Evolutionary conservation across 73 alveolate species (phyloP).

Genomic region (Paramecium primaurelia): DNA sequence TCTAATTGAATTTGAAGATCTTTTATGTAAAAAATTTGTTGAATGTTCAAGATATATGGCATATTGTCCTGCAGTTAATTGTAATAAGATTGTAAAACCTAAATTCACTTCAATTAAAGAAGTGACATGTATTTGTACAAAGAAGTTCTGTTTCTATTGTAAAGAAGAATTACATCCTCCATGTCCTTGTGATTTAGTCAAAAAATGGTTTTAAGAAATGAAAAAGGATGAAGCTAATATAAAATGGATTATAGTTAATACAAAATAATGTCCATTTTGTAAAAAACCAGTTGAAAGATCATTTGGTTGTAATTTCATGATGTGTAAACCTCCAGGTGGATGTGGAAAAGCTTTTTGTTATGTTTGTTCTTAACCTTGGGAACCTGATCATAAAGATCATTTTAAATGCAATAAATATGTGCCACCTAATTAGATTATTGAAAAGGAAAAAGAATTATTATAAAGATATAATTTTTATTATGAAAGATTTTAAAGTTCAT

Average conservation of each 20-base stretch:
- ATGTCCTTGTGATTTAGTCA: constrained; percentile 65
- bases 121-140: constrained; percentile 63
- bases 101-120: neutral
- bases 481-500: constrained; percentile 62
- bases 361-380: constrained; percentile 77
- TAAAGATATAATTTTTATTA: constrained; percentile 59
- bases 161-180: constrained; percentile 69
- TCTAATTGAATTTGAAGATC: neutral
- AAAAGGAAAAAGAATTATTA: constrained; percentile 40
- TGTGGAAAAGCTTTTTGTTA: constrained; percentile 80
- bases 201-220: constrained; percentile 41
- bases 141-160: constrained; percentile 67
- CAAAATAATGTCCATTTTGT: constrained; percentile 76
- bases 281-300: constrained; percentile 69
- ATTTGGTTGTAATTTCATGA: constrained; percentile 74
- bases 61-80: constrained; percentile 11
- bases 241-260: constrained; percentile 66
- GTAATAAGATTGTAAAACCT: neutral
- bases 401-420: constrained; percentile 67
- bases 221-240: constrained; percentile 64
- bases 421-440: neutral
- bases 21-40: neutral
- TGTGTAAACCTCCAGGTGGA: constrained; percentile 69
- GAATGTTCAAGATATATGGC: neutral
- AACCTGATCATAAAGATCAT: constrained; percentile 68